A percentile compares a stretch with the other conserved stretches of the same genome.
These are phyloP conservation scores for Yamadazyma sp. DNA, from an alignment of 805 yeast genomes.

Conservation along the genomic window DNA sequence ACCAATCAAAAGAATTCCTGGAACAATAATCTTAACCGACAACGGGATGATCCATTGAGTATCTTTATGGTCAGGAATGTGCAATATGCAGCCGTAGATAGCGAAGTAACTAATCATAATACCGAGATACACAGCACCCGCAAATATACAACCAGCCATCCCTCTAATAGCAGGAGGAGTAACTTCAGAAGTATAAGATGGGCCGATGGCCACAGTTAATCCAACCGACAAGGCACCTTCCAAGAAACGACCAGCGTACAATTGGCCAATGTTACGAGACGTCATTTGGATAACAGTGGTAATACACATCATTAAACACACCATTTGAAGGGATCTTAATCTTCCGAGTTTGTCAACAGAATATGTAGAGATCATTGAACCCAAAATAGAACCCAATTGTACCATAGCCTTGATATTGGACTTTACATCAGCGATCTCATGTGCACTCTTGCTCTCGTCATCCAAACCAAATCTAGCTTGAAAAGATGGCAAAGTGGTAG, in stretches of 20 bases:
- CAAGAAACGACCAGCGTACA: slow-evolving; percentile 54
- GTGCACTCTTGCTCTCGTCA: slow-evolving; percentile 34
- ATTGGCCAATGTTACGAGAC: slow-evolving; percentile 45
- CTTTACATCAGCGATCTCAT: slow-evolving; percentile 44
- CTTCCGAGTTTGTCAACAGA: slow-evolving; percentile 54
- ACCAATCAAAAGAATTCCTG: slow-evolving; percentile 43
- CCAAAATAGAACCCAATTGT: slow-evolving; percentile 55
- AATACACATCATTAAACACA: slow-evolving; percentile 44
- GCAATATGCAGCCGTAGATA: slow-evolving; percentile 52
- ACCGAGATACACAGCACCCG: slow-evolving; percentile 60
- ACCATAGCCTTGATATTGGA: slow-evolving; percentile 61
- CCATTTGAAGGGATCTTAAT: slow-evolving; percentile 45
- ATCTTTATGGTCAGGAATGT: slow-evolving; percentile 33
- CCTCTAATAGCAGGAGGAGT: slow-evolving; percentile 56
- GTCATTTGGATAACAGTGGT: slow-evolving; percentile 52
- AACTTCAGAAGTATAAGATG: slow-evolving; percentile 53
- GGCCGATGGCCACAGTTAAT: slow-evolving; percentile 57
- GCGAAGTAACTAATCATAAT: slow-evolving; percentile 49
- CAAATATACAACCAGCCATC: slow-evolving; percentile 49
- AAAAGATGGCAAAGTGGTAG: slow-evolving; percentile 48
- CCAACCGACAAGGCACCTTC: slow-evolving; percentile 55
- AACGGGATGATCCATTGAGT: slow-evolving; percentile 57
- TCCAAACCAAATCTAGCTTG: slow-evolving; percentile 42
- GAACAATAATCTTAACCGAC: slow-evolving; percentile 46
- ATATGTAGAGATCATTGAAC: slow-evolving; percentile 49